phyloP scores from a whole-genome alignment of 2,329 filamentous ascomycete genomes.

The Cladorrhinum sp. region DNA sequence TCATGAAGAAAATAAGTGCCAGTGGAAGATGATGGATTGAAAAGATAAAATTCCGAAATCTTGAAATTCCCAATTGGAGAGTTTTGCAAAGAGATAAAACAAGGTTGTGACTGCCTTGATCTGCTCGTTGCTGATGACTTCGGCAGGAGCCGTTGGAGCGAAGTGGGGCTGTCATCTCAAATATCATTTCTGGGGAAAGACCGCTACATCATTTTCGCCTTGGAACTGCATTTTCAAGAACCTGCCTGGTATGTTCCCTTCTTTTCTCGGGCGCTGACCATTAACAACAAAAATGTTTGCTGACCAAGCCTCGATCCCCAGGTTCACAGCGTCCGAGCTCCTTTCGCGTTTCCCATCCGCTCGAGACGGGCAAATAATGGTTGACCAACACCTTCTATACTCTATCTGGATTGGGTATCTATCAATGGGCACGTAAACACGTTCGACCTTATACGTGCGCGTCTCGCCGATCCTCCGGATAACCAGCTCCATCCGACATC shows the following conservation, averaged over 20 bases:
- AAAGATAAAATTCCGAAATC: not conserved
- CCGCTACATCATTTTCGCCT: too few species aligned
- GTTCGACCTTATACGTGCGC: not conserved
- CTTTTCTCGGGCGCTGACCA: too few species aligned
- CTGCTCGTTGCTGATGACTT: constrained; percentile 2
- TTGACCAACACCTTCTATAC: not conserved
- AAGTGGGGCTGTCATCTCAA: not conserved
- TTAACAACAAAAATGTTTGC: too few species aligned
- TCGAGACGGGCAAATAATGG: not conserved
- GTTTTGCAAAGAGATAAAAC: not conserved
- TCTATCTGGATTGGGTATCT: not conserved
- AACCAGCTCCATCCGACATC: constrained; percentile 15
- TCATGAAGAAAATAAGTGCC: not conserved
- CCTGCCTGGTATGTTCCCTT: too few species aligned
- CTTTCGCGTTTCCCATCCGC: too few species aligned
- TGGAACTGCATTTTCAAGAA: too few species aligned
- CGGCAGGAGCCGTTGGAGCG: constrained; percentile 20
- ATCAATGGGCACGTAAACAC: not conserved
- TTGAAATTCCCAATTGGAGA: not conserved
- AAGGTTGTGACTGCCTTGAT: not conserved
- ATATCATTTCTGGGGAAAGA: too few species aligned
- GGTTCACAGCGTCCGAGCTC: too few species aligned
- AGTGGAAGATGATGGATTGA: not conserved
- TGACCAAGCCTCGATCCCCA: too few species aligned
- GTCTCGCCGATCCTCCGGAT: not conserved